Percentiles rank a stretch among this genome's conserved stretches.
Conservation (phyloP, 1,139 yeast species). For the Yamadazyma siamensis region DNA sequence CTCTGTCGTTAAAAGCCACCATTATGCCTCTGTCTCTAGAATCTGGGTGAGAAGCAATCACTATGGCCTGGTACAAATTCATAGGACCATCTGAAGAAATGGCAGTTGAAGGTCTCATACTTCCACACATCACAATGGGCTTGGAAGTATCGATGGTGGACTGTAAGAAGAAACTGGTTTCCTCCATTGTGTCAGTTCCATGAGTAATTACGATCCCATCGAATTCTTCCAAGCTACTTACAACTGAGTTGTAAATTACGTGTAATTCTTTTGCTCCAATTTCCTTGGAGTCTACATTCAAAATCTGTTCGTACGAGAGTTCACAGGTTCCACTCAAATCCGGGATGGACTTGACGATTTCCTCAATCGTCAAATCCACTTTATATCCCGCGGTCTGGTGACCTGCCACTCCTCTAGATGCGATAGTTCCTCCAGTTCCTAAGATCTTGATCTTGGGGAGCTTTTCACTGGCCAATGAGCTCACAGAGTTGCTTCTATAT, state of each 20-base stretch:
- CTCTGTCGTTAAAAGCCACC: conserved; percentile 64
- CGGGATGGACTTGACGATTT: conserved; percentile 55
- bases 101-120: conserved; percentile 71
- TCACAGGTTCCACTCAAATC: conserved; percentile 57
- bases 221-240: conserved; percentile 42
- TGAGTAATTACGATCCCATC: conserved; percentile 65
- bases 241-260: conserved; percentile 37
- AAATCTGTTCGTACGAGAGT: conserved; percentile 61
- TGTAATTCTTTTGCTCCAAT: conserved; percentile 42
- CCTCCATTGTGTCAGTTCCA: conserved; percentile 72
- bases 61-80: conserved; percentile 68
- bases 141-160: conserved; percentile 53
- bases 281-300: conserved; percentile 65
- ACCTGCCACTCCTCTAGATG: conserved; percentile 55
- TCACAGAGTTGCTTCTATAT: conserved; percentile 15
- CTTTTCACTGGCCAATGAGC: conserved; percentile 8
- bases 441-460: conserved; percentile 52
- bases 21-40: conserved; percentile 58
- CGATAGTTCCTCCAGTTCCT: conserved; percentile 76
- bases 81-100: conserved; percentile 71
- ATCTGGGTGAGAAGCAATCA: conserved; percentile 51
- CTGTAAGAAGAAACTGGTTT: conserved; percentile 66
- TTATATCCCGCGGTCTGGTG: conserved; percentile 67
- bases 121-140: conserved; percentile 67
- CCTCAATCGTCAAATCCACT: conserved; percentile 65